Evolutionary conservation across 176 grass and related monocot species (phyloP).

Genomic region (Zea luxurians): DNA sequence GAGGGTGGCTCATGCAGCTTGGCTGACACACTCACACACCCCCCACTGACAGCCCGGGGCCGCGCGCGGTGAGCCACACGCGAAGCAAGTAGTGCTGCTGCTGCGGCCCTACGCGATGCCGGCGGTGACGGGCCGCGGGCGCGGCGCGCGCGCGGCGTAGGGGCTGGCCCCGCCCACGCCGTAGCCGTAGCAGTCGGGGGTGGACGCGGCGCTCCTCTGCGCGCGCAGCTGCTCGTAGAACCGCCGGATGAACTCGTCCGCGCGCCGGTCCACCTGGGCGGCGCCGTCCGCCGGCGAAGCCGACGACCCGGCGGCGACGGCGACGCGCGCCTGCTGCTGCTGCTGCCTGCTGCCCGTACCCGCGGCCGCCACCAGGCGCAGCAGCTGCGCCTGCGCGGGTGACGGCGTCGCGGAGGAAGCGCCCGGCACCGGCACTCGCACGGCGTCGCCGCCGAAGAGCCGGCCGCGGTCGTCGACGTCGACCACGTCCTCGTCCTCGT

Average conservation of each 20-base stretch:
- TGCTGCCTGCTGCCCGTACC: conserved; percentile 16
- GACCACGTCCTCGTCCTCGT: background rate
- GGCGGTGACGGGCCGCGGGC: background rate
- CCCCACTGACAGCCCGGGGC: too few species aligned
- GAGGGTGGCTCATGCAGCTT: too few species aligned
- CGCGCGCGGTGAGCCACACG: too few species aligned
- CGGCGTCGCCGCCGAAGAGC: conserved; percentile 11
- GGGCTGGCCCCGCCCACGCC: conserved; percentile 4
- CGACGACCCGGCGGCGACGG: conserved; percentile 34
- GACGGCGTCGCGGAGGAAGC: conserved; percentile 10
- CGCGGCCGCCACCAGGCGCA: conserved; percentile 13
- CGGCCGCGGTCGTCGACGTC: background rate
- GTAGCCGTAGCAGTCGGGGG: conserved; percentile 47
- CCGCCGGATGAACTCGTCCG: conserved; percentile 67
- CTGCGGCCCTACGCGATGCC: background rate
- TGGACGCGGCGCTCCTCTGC: conserved; percentile 57
- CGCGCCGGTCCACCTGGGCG: conserved; percentile 56
- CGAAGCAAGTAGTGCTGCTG: background rate
- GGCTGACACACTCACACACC: too few species aligned
- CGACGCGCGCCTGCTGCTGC: conserved; percentile 33
- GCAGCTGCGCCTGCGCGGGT: conserved; percentile 18
- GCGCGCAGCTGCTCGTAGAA: conserved; percentile 84
- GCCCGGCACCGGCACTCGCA: background rate
- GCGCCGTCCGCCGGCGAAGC: conserved; percentile 9
- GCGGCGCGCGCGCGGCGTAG: conserved; percentile 19